Conservation (phyloP, 225 moss, liverwort and hornwort species). For the Pseudisothecium myosuroides region DNA sequence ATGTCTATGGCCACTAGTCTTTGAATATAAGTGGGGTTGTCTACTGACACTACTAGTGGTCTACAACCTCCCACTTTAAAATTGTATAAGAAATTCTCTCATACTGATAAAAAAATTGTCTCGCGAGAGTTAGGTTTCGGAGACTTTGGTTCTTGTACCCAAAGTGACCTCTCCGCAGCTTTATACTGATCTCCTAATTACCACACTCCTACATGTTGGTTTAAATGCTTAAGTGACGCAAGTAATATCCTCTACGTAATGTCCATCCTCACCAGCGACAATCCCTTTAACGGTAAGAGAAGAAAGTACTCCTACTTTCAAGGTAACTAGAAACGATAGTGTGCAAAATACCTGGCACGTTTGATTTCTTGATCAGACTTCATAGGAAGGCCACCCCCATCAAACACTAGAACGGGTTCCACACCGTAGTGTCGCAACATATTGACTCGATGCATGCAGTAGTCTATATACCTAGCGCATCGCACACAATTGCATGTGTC, state of each 20-base stretch:
- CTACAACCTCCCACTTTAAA: not conserved
- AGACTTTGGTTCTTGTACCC: no score
- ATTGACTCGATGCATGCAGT: constrained; percentile 88
- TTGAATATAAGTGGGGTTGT: not conserved
- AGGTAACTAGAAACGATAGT: not conserved
- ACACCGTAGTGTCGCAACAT: constrained; percentile 88
- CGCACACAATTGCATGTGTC: not conserved
- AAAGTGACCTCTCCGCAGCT: not conserved
- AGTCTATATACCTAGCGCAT: constrained; percentile 58
- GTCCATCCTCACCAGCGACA: not conserved
- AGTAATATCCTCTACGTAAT: not conserved
- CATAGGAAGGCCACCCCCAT: constrained; percentile 87
- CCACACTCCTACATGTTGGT: not conserved
- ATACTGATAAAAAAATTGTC: not conserved
- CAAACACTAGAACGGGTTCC: constrained; percentile 80
- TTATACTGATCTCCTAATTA: not conserved
- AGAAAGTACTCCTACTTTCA: not conserved
- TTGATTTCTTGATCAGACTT: constrained; percentile 93
- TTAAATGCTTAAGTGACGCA: not conserved
- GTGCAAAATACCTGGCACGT: constrained; percentile 54
- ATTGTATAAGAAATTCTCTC: not conserved
- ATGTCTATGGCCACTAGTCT: no score
- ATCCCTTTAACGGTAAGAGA: not conserved
- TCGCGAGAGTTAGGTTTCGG: no score
- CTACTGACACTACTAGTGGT: not conserved